Percentiles rank a stretch among this genome's conserved stretches.
Conservation (phyloP, 78 protist genomes). For the Mantamonas sphyraenae region DNA sequence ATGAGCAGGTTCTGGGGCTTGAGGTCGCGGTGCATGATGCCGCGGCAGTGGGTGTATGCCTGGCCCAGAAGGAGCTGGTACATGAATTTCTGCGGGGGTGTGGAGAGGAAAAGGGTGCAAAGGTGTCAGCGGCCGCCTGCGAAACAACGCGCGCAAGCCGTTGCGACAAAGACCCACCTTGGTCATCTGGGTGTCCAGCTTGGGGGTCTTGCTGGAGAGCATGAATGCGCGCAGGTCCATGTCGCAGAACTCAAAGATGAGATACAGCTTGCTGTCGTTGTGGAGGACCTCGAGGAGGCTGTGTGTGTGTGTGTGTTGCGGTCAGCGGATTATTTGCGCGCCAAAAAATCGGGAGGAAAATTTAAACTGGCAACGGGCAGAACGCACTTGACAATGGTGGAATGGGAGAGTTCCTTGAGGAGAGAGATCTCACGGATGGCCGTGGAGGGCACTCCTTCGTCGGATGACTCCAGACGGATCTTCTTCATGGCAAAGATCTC, state of each 20-base stretch:
- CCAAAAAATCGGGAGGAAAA: too few relatives aligned
- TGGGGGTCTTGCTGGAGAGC: slow-evolving; percentile 33
- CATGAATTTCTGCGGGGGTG: not conserved
- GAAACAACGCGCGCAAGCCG: not conserved
- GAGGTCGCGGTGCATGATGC: slow-evolving; percentile 94
- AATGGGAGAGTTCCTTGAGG: slow-evolving; percentile 74
- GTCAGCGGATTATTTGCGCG: not conserved
- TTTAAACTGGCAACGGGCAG: too few relatives aligned
- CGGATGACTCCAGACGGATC: slow-evolving; percentile 71
- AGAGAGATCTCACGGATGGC: slow-evolving; percentile 80
- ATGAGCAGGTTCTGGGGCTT: slow-evolving; percentile 95
- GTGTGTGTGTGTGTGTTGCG: not conserved
- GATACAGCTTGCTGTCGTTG: slow-evolving; percentile 78
- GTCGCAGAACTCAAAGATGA: slow-evolving; percentile 96
- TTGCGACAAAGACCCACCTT: slow-evolving; percentile 12
- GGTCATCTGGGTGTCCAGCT: slow-evolving; percentile 40
- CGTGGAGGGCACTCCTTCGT: slow-evolving; percentile 82
- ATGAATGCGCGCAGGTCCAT: slow-evolving; percentile 89
- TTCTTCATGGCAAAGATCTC: slow-evolving; percentile 69
- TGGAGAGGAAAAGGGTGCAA: too few relatives aligned
- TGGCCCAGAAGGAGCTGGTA: slow-evolving; percentile 81
- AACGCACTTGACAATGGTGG: slow-evolving; percentile 59
- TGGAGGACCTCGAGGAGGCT: slow-evolving; percentile 90
- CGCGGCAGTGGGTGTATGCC: slow-evolving; percentile 71
- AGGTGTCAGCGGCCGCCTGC: not conserved